These are phyloP conservation scores for Scheffersomyces lignosus DNA, from an alignment of 805 yeast genomes.

Conservation along the genomic window DNA sequence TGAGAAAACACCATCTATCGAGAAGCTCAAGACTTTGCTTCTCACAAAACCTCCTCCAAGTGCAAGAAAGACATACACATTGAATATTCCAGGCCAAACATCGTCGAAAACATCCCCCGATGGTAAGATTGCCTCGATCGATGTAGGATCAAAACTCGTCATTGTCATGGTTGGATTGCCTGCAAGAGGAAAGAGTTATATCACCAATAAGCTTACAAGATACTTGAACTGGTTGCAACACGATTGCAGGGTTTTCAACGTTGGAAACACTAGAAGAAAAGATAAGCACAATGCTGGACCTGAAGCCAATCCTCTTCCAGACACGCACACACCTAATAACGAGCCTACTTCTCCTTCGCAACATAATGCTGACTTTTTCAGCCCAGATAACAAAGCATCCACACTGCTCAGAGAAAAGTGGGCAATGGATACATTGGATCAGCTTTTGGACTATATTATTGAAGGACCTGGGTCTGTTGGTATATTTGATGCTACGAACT, in stretches of 20 bases:
- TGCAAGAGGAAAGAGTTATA: conserved; percentile 91
- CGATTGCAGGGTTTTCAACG: conserved; percentile 87
- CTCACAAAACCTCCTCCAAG: conserved; percentile 39
- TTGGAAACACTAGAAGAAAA: conserved; percentile 88
- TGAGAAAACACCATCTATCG: conserved; percentile 42
- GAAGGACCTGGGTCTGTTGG: conserved; percentile 89
- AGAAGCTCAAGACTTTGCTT: conserved; percentile 35
- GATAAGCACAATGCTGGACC: conserved; percentile 69
- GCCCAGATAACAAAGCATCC: conserved; percentile 70
- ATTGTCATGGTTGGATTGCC: conserved; percentile 97
- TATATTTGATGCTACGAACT: conserved; percentile 82
- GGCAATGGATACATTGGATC: conserved; percentile 94
- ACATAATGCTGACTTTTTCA: conserved; percentile 84
- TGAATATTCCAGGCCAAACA: conserved; percentile 92
- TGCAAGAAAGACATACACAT: conserved; percentile 69
- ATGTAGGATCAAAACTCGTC: conserved; percentile 80
- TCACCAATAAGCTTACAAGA: conserved; percentile 86
- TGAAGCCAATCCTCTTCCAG: conserved; percentile 58
- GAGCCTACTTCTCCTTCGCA: conserved; percentile 22
- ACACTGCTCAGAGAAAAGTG: conserved; percentile 79
- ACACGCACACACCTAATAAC: conserved; percentile 36
- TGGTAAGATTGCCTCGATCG: conserved; percentile 61
- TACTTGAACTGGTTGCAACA: conserved; percentile 94
- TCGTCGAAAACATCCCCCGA: conserved; percentile 78
- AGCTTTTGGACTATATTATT: conserved; percentile 75